phyloP scores from a whole-genome alignment of 2,329 filamentous ascomycete species.

The Kalmusia sp. region DNA sequence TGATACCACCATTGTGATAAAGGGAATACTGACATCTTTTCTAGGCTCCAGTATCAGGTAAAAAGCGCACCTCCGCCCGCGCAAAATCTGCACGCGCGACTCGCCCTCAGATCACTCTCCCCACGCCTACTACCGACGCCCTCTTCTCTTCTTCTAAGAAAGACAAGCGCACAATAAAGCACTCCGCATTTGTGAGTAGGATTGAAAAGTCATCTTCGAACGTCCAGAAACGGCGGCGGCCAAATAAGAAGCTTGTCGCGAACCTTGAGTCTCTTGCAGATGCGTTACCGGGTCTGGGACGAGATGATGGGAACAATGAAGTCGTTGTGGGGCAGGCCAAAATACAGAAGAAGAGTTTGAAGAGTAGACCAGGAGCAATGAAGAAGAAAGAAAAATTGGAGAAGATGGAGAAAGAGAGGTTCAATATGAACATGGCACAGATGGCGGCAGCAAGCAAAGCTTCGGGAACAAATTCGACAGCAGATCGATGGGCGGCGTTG shows the following conservation, averaged over 20 bases:
- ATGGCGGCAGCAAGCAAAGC: constrained; percentile 55
- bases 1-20: too few relatives aligned
- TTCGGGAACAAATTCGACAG: constrained; percentile 20
- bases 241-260: constrained; percentile 78
- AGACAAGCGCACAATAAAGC: constrained; percentile 84
- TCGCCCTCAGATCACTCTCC: constrained; percentile 28
- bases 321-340: constrained; percentile 61
- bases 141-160: constrained; percentile 77
- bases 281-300: constrained; percentile 73
- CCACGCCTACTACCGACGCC: constrained; percentile 44
- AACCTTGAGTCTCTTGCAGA: constrained; percentile 79
- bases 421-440: constrained; percentile 81
- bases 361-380: constrained; percentile 77
- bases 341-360: constrained; percentile 76
- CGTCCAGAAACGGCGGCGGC: constrained; percentile 69
- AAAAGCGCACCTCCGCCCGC: constrained; percentile 46
- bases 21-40: neutral
- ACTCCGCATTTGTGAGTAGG: constrained; percentile 78
- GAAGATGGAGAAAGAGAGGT: constrained; percentile 80
- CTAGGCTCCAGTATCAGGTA: constrained; percentile 39
- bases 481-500: constrained; percentile 75
- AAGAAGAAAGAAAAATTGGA: constrained; percentile 85
- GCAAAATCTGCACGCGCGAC: constrained; percentile 38
- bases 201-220: constrained; percentile 69
- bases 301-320: constrained; percentile 32